phyloP scores from a whole-genome alignment of 768 basidiomycete species.

The Boletus vermiculosoides region DNA sequence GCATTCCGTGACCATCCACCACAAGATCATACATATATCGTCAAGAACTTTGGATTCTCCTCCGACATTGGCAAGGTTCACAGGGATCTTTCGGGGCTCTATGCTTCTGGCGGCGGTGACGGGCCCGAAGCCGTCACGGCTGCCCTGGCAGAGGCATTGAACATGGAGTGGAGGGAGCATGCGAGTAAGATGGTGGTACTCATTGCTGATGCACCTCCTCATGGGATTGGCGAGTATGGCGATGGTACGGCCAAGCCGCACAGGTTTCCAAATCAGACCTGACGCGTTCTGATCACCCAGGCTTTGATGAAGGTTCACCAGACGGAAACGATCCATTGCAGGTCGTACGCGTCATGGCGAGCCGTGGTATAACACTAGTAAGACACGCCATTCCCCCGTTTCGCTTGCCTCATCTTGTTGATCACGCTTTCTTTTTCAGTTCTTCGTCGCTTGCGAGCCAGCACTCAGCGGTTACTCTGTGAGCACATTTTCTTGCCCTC shows the following conservation, averaged over 20 bases:
- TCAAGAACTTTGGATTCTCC: constrained; percentile 92
- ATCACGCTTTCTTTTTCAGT: constrained; percentile 46
- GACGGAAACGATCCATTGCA: constrained; percentile 91
- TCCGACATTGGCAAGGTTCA: constrained; percentile 88
- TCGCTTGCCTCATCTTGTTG: background rate
- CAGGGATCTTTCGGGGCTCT: constrained; percentile 75
- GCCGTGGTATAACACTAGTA: constrained; percentile 86
- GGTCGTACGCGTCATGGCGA: constrained; percentile 86
- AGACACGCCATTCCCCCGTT: constrained; percentile 28
- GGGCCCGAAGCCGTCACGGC: constrained; percentile 98
- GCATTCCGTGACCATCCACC: constrained; percentile 97
- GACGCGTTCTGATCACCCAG: constrained; percentile 39
- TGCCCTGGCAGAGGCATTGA: constrained; percentile 79
- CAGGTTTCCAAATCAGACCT: constrained; percentile 10
- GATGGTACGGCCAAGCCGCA: constrained; percentile 60
- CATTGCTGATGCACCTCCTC: constrained; percentile 96
- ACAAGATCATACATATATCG: constrained; percentile 93
- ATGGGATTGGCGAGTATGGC: constrained; percentile 96
- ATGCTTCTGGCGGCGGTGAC: constrained; percentile 90
- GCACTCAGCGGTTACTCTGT: constrained; percentile 91
- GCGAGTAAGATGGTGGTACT: constrained; percentile 96
- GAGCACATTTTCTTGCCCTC: constrained; percentile 29
- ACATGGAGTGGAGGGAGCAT: constrained; percentile 85
- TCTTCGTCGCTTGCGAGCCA: constrained; percentile 99
- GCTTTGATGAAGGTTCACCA: constrained; percentile 91